phyloP scores from a whole-genome alignment of 148 eudicot species.

The Diospyros lotus region DNA sequence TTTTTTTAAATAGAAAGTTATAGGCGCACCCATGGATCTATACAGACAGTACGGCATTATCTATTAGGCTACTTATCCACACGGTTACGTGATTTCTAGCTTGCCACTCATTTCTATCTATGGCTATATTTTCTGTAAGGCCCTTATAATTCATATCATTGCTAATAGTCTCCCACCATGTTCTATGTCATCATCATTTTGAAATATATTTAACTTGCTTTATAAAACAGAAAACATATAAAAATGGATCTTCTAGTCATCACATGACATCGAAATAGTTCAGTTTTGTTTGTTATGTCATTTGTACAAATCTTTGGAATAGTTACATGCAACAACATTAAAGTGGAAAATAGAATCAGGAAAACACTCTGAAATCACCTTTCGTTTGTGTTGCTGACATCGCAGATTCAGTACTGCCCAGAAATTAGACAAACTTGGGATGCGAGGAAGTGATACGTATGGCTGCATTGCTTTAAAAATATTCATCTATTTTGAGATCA shows the following conservation, averaged over 20 bases:
- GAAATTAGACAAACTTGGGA: constrained; percentile 96
- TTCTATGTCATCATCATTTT: no score
- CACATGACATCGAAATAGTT: not conserved
- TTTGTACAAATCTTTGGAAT: not conserved
- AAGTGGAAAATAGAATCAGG: not conserved
- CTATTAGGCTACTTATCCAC: not conserved
- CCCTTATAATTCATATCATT: no score
- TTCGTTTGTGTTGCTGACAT: constrained; percentile 13
- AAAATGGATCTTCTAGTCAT: not conserved
- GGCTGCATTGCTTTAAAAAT: constrained; percentile 21
- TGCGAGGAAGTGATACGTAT: constrained; percentile 99
- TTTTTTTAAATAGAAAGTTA: not conserved
- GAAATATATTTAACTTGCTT: not conserved
- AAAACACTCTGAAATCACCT: not conserved
- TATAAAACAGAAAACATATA: not conserved
- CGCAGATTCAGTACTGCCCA: constrained; percentile 99
- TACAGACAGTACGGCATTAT: not conserved
- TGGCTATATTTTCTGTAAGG: no score
- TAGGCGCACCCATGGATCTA: not conserved
- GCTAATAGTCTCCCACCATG: no score
- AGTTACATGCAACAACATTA: not conserved
- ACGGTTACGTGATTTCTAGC: no score
- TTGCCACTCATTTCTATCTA: no score
- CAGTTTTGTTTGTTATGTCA: not conserved
- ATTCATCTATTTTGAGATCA: not conserved